Conservation (phyloP, 1,139 yeast genomes). For the Hyphopichia fennica region DNA sequence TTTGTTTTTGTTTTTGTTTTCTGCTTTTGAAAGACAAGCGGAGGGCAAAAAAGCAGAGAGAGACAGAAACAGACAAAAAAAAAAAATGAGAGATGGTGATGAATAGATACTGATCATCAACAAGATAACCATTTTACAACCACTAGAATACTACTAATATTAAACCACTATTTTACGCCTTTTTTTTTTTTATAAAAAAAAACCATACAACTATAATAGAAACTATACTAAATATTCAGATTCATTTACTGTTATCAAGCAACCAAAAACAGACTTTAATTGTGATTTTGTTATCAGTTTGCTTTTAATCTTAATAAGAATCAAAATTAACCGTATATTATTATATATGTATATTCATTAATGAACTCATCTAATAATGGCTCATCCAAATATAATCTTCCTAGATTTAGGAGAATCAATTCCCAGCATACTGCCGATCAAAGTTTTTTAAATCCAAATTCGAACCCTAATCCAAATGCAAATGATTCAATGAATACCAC, state of each 20-base stretch:
- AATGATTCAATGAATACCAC: conserved; percentile 12
- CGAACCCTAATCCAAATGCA: conserved; percentile 2
- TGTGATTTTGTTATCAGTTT: no score
- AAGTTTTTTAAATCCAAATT: conserved; percentile 19
- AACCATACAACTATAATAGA: no score
- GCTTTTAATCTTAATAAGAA: no score
- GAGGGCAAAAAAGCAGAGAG: background rate
- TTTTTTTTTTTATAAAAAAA: no score
- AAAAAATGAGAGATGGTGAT: background rate
- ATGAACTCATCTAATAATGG: conserved; percentile 12
- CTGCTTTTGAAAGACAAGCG: background rate
- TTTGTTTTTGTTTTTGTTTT: background rate
- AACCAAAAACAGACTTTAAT: no score
- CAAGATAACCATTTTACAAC: background rate
- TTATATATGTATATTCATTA: background rate
- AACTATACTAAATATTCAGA: no score
- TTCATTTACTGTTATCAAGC: no score
- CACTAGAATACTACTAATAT: background rate
- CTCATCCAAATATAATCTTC: conserved; percentile 16
- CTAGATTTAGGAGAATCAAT: conserved; percentile 18
- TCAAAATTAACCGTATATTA: no score
- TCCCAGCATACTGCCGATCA: conserved; percentile 18
- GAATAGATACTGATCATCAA: background rate
- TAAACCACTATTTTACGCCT: no score
- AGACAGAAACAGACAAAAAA: background rate